These are phyloP conservation scores for Pisolithus orientalis DNA, from an alignment of 768 basidiomycete species.

Conservation along the genomic window DNA sequence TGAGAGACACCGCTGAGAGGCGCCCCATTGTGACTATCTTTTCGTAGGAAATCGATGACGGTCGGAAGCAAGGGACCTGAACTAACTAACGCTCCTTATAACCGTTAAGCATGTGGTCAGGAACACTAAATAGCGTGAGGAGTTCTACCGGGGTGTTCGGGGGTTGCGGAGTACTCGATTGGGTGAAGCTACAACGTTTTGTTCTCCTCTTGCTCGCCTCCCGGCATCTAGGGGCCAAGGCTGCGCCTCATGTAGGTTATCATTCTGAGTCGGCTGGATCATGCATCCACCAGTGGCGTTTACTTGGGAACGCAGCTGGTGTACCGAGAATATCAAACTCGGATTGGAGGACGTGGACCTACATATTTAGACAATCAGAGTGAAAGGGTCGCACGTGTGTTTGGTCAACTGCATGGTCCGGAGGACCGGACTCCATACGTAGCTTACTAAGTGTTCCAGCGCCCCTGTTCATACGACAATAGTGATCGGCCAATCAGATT, in stretches of 20 bases:
- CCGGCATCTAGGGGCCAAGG: background rate
- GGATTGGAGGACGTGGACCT: background rate
- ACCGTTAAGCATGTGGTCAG: no score
- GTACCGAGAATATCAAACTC: background rate
- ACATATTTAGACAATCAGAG: no score
- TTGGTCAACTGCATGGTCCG: no score
- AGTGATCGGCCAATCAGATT: no score
- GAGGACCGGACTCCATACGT: no score
- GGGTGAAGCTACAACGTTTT: background rate
- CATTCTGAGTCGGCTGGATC: background rate
- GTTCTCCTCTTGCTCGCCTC: background rate
- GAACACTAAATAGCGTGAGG: no score
- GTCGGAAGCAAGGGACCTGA: background rate
- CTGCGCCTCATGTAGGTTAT: background rate
- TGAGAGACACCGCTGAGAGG: conserved; percentile 63
- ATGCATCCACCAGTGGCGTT: background rate
- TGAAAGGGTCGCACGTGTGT: background rate
- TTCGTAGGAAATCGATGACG: background rate
- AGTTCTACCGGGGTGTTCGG: no score
- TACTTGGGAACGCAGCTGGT: background rate
- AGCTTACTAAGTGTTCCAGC: no score
- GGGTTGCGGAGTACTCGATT: background rate
- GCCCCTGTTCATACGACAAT: no score
- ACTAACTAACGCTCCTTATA: background rate
- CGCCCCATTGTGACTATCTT: conserved; percentile 9